A percentile compares a stretch with the other conserved stretches of the same genome.
Evolutionary conservation across 805 yeast genomes (phyloP).

Genomic region (Zygotorulaspora chibaensis): DNA sequence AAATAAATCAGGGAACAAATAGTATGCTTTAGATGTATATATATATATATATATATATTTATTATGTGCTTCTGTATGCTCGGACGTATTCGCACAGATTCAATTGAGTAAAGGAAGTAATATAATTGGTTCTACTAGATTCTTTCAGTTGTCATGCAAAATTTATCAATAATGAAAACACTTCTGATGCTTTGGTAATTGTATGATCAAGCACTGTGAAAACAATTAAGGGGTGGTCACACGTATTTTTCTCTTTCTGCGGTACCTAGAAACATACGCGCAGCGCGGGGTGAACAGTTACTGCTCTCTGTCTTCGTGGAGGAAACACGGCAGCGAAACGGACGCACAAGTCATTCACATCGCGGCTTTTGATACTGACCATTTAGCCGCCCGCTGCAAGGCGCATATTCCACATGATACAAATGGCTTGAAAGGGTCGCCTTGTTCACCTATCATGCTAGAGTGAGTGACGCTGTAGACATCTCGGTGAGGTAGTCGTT

Average conservation of each 20-base stretch:
- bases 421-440: too few relatives aligned
- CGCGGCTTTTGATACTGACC: background rate
- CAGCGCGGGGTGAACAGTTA: background rate
- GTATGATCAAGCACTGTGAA: too few relatives aligned
- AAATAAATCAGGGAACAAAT: too few relatives aligned
- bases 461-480: too few relatives aligned
- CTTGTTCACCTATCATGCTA: too few relatives aligned
- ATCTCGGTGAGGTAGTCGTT: too few relatives aligned
- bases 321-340: constrained; percentile 3
- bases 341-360: background rate
- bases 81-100: background rate
- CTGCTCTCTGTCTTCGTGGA: background rate
- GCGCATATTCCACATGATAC: too few relatives aligned
- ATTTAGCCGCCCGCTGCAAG: background rate
- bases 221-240: background rate
- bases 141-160: constrained; percentile 1
- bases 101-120: background rate
- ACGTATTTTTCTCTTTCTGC: background rate
- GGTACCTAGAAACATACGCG: background rate
- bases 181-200: too few relatives aligned
- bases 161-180: too few relatives aligned
- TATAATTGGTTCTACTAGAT: constrained; percentile 1
- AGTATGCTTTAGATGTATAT: background rate
- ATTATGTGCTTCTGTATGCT: background rate
- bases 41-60: background rate